Base-by-base conservation (phyloP, 139 green algal genomes). In the Asterochloris erici region DNA sequence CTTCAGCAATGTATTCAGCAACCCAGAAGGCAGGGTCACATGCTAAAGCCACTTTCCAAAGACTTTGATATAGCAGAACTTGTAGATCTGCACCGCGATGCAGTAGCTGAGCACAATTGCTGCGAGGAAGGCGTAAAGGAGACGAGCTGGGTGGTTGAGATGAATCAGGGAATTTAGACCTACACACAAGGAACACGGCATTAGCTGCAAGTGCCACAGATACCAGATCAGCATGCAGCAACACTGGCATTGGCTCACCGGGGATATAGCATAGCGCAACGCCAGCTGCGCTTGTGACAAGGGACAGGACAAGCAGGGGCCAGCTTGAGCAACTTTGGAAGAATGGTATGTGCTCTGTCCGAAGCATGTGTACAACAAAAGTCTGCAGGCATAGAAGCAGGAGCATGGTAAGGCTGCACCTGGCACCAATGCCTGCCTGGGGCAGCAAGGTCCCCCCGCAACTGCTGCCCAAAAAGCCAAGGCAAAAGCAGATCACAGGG, bases 311-410 rank as follows among this genome's bases (percentile, higher is more conserved):
- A 62, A 84, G 24, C 63, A 88, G 66, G 4, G 84, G 84, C 62
- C 62, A 78, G 14, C 81, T 70, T 12, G 84, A 81, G 29, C 69
- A 78, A 74, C 84, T 87, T 60, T 88, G 81, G 0, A 88, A 9
- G 63, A 86, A 88, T 0, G 85, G 85, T 10, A 86, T 68, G 19
- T 81, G 64, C 23, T 80, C 68, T 1, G 85, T 88, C 10, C 85
- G 77, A 16, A 88, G 85, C 77, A 86, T 74, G 81, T 88, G 85
- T 26, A 88, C 81, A 17, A 88, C 79, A 11, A 88, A 76, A 12
- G 78, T 86, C 78, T 88, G 84, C 73, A 38, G 14, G 71, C 71
- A 77, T 26, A 9, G 24, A 77, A 26, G 28, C 70, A 76, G 81
- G 85, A 88, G 86, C 38, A 54, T 54, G 38, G 38, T 54, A 2